phyloP scores from a whole-genome alignment of 257 asterid species.

The Nyctanthes arbortristis region DNA sequence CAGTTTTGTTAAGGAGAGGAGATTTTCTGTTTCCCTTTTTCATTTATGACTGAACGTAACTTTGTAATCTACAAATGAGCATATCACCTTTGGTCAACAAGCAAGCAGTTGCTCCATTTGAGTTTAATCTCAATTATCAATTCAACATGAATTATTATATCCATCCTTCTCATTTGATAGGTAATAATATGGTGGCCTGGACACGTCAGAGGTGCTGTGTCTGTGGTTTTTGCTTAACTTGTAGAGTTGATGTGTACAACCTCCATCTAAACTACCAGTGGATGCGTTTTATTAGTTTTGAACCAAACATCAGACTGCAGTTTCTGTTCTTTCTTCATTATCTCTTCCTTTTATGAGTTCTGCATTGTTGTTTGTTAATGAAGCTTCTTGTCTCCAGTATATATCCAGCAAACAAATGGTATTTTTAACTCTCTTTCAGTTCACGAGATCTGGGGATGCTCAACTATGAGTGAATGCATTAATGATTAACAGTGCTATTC shows the following conservation, averaged over 20 bases:
- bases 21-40: slow-evolving; percentile 43
- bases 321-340: too few species aligned
- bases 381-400: too few species aligned
- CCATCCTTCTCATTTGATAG: slow-evolving; percentile 16
- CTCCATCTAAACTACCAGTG: too few species aligned
- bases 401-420: too few species aligned
- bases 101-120: slow-evolving; percentile 23
- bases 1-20: slow-evolving; percentile 37
- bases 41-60: slow-evolving; percentile 38
- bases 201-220: slow-evolving; percentile 43
- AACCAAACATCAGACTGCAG: too few species aligned
- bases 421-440: slow-evolving; percentile 29
- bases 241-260: too few species aligned
- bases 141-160: not conserved
- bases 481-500: slow-evolving; percentile 45
- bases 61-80: slow-evolving; percentile 29
- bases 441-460: slow-evolving; percentile 33
- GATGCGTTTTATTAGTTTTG: too few species aligned
- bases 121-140: not conserved
- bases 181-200: slow-evolving; percentile 50
- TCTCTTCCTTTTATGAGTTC: not conserved
- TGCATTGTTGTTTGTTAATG: not conserved
- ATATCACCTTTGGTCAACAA: slow-evolving; percentile 34
- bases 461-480: slow-evolving; percentile 32
- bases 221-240: slow-evolving; percentile 45